These are phyloP conservation scores for Russula compacta DNA, from an alignment of 768 basidiomycete species.

Conservation along the genomic window DNA sequence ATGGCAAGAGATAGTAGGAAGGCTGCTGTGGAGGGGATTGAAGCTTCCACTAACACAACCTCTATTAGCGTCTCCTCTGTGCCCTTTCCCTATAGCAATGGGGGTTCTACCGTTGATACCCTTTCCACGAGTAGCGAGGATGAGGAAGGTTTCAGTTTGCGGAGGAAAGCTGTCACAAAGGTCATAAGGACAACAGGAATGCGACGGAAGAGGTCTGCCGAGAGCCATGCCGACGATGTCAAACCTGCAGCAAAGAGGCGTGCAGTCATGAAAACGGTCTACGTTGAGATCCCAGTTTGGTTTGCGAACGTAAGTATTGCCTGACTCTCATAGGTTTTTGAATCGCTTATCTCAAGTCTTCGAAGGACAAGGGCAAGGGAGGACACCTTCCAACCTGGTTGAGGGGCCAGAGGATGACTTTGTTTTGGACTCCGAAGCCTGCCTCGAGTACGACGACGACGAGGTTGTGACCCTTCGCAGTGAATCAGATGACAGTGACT, in stretches of 20 bases:
- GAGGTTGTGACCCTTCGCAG: constrained; percentile 1
- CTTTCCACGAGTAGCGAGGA: constrained; percentile 14
- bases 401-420: constrained; percentile 1
- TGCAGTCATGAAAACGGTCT: constrained; percentile 12
- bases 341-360: constrained; percentile 11
- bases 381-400: background rate
- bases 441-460: constrained; percentile 19
- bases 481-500: constrained; percentile 23
- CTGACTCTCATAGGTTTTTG: background rate
- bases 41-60: constrained; percentile 2
- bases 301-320: constrained; percentile 10
- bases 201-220: constrained; percentile 18
- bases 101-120: constrained; percentile 4
- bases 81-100: constrained; percentile 16
- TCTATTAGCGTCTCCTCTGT: constrained; percentile 7
- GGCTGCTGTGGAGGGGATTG: background rate
- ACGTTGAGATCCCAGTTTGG: constrained; percentile 21
- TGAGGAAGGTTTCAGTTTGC: constrained; percentile 21
- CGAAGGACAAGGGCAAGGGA: constrained; percentile 12
- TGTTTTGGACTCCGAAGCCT: constrained; percentile 47
- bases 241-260: constrained; percentile 22
- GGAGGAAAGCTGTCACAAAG: constrained; percentile 12
- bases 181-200: constrained; percentile 7
- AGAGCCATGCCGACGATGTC: constrained; percentile 31
- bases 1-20: constrained; percentile 3